Evolutionary conservation across 169 alveolate species (phyloP), one percentile per base, ranked within the genome.

Genomic region (Plasmodium relictum): DNA sequence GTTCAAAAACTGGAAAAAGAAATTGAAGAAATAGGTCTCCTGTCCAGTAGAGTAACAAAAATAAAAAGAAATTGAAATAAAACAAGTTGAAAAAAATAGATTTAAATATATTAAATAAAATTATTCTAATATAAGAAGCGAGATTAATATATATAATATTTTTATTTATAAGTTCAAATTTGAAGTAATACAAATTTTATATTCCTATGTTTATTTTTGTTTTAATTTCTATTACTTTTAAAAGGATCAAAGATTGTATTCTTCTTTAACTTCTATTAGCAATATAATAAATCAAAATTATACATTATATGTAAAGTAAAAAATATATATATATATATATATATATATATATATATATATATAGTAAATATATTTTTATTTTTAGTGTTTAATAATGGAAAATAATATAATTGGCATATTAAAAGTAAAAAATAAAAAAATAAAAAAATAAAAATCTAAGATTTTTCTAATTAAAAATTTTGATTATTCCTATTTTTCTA

Each of bases 181-280:
- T 31, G 1, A 31, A 24, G 24, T 1, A 65, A 39, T 37, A 12
- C 26, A 61, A 0, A 16, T 61, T 61, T 61, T 7, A 24, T 22
- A 61, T 22, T 8, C 1, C 3, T 31, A 31, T 54, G 63, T 12
- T 12, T 61, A 61, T 61, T 20, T 22, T 61, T 16, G 2, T 16
- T 61, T 1, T 16, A 16, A 20, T 61, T 61, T 18, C 26, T 37
- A 5, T 14, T 37, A 10, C 6, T 26, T 14, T 56, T 59, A 10
- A 31, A 74, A 74, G 88, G 88, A 74, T 12, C 88, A 74, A 31
- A 63, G 58, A 63, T 48, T 74, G 31, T 56, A 31, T 61, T 73
- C 56, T 16, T 6, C 54, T 44, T 59, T 74, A 5, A 74, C 88
- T 6, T 59, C 88, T 8, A 12, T 74, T n/a, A 48, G 8, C 26